Evolutionary conservation across 1,284 basidiomycete species (phyloP), one percentile per base, ranked within the genome.

Genomic region (Singerocomus inundabilis): DNA sequence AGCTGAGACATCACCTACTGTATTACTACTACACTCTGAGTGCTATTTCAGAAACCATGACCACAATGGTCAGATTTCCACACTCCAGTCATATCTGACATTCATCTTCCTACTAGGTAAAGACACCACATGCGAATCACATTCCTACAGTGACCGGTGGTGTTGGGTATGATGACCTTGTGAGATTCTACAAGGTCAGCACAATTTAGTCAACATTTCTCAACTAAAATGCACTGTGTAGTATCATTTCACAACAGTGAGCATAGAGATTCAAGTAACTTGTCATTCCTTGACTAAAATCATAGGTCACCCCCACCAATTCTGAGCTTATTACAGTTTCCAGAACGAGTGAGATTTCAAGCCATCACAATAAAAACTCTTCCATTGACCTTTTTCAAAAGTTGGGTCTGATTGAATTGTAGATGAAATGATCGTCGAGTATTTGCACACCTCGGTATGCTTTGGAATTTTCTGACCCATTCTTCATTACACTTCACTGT

Each of bases 111-210:
- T 32, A 43, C 29, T 33, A 77, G 75, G 74, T 77, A 13, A 52
- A 67, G n/a, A 64, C 69, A n/a, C 75, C 73, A 18, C 77, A 75
- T 48, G 76, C 78, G 30, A 78, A 76, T 53, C 76, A 75, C 51
- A 65, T 78, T 25, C 64, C 76, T 15, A 77, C 76, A 6, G 66
- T 76, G 70, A 77, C 71, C 3, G 75, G 75, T 7, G 75, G 73
- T 16, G 65, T 76, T 28, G 74, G 72, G 5, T 66, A 66, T 41
- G 59, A 70, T 21, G 68, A 77, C 5, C 58, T 75, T 13, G 64
- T 70, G 9, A 69, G 75, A 28, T 76, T 77, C 55, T 78, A 76
- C 57, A 75, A 74, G 65, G 72, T 70, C 35, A 45, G 59, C 29
- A 24, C 16, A 16, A 32, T 24, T 35, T 33, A 10, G 15, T 7